phyloP scores from a whole-genome alignment of 2,329 filamentous ascomycete genomes.

The Dothistroma septosporum region DNA sequence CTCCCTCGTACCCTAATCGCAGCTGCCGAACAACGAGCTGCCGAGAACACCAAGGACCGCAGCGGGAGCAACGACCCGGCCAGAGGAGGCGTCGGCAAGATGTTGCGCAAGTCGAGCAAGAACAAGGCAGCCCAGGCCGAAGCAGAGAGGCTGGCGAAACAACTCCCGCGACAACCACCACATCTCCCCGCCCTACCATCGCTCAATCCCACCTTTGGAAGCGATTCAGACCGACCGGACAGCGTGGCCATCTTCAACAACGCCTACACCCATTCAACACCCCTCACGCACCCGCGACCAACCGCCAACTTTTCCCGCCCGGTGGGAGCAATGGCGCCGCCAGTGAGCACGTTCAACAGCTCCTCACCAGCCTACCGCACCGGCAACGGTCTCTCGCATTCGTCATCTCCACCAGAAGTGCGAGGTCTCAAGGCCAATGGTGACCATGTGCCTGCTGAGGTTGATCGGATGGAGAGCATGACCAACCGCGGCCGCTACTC shows the following conservation, averaged over 20 bases:
- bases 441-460: conserved; percentile 64
- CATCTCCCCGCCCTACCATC: conserved; percentile 48
- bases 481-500: conserved; percentile 93
- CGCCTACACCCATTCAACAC: conserved; percentile 32
- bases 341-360: conserved; percentile 20
- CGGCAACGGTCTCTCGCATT: conserved; percentile 21
- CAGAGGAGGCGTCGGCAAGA: conserved; percentile 9
- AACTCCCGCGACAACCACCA: conserved; percentile 57
- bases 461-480: conserved; percentile 77
- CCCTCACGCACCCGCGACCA: conserved; percentile 43
- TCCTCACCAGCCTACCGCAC: conserved; percentile 28
- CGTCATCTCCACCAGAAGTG: conserved; percentile 22
- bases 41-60: neutral
- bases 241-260: conserved; percentile 55
- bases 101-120: conserved; percentile 37
- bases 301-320: conserved; percentile 35
- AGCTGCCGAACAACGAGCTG: conserved; percentile 2
- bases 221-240: conserved; percentile 63
- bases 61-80: conserved; percentile 5
- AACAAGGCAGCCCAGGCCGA: conserved; percentile 28
- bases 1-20: conserved; percentile 15
- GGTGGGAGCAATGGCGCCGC: conserved; percentile 20
- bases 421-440: conserved; percentile 38
- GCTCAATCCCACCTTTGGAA: conserved; percentile 56
- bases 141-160: conserved; percentile 37